Percentiles rank a stretch among this genome's conserved stretches.
phyloP scores from a whole-genome alignment of 805 yeast species.

The Ogataea methylovora region DNA sequence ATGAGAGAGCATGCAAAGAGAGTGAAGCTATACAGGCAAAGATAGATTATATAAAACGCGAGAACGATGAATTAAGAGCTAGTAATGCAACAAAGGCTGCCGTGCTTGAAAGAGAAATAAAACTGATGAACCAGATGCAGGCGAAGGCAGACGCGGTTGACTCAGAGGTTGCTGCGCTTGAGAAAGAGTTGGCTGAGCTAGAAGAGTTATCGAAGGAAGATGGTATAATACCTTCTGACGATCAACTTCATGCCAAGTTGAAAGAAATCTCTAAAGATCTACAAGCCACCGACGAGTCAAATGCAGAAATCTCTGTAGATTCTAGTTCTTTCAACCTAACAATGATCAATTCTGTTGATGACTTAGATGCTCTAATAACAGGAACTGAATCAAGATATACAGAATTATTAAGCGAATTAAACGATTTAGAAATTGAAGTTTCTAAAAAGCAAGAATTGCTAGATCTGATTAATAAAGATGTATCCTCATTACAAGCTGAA shows the following conservation, averaged over 20 bases:
- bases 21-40: no score
- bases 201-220: slow-evolving; percentile 11
- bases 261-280: neutral
- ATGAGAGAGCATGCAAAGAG: no score
- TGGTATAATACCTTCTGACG: neutral
- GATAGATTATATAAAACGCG: no score
- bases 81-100: no score
- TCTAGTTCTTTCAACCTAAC: no score
- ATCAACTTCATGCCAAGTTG: neutral
- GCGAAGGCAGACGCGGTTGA: neutral
- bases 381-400: neutral
- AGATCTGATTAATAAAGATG: neutral
- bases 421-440: neutral
- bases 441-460: neutral
- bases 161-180: neutral
- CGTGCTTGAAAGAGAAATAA: no score
- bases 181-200: slow-evolving; percentile 9
- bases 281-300: neutral
- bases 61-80: no score
- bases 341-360: slow-evolving; percentile 1
- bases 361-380: neutral
- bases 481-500: neutral
- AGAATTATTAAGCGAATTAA: neutral
- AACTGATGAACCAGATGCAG: no score
- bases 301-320: neutral